Evolutionary conservation across 2,329 filamentous ascomycete species (phyloP), one percentile per base, ranked within the genome.

Genomic region (Fonsecaea nubica): DNA sequence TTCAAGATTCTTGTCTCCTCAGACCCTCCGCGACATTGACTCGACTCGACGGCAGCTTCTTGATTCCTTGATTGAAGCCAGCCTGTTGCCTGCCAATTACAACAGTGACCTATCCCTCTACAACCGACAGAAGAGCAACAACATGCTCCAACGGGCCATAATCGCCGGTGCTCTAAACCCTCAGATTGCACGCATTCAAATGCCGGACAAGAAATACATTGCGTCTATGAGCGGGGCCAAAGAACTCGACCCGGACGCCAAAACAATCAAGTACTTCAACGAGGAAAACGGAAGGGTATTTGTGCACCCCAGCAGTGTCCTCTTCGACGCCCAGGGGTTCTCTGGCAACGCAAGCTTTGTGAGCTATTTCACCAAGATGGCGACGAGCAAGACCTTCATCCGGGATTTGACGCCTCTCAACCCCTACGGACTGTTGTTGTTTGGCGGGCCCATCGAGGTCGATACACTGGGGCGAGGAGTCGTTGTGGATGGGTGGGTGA

Each of bases 141-240:
- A 63, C 8, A 77, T 84, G 13, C 83, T 93, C 32, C 80, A 92
- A 21, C 87, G 90, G 25, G 90, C 90, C 1, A 80, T 93, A 30
- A 86, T 92, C 32, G 90, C 90, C 3, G 89, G 89, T 3, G 88
- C 90, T 2, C 92, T 92, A 77, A 86, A 88, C 35, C 95, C 95
- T 0, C 94, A 98, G 78, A 88, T 97, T 70, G 93, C 93, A 13
- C 88, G 93, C 61, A 97, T 99, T 75, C 90, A 93, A 71, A 92
- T 97, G 72, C 95, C 95, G 0, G 92, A 97, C 80, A 96, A 96
- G 82, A 98, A 97, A 78, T 99, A 96, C 78, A 91, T 92, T 12
- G 88, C 89, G 40, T 92, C 92, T 2, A 87, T 96, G 69, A 92
- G 92, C 0, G 95, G 95, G 7, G 92, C 95, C 0, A 92, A 98